Evolutionary conservation across 306 rosid species (phyloP).

Genomic region (Parietaria judaica): DNA sequence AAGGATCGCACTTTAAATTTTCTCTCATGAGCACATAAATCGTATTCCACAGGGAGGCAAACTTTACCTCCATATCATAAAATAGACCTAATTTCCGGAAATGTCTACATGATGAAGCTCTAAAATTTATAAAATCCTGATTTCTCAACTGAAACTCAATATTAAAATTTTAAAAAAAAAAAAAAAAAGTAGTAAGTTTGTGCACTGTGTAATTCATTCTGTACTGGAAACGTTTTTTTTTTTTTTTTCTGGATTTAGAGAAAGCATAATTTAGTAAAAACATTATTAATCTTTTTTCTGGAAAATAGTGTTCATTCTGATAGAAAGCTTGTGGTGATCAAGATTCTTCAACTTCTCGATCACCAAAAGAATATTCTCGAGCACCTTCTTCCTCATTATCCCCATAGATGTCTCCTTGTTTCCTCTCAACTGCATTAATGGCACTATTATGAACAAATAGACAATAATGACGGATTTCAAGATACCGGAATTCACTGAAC

Average conservation of each 20-base stretch:
- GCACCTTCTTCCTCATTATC: slow-evolving; percentile 35
- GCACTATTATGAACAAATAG: slow-evolving; percentile 4
- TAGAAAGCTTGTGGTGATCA: slow-evolving; percentile 39
- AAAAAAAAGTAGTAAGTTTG: neutral
- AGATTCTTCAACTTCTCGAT: slow-evolving; percentile 29
- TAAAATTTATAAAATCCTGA: neutral
- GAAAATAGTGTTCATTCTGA: slow-evolving; percentile 47
- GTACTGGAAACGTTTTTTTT: neutral
- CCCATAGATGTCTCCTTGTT: slow-evolving; percentile 29
- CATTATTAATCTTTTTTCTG: slow-evolving; percentile 23
- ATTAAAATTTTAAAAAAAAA: neutral
- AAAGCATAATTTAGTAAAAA: neutral
- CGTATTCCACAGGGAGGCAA: neutral
- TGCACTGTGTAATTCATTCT: neutral
- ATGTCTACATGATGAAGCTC: no score
- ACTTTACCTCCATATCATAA: no score
- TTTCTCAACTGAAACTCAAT: neutral
- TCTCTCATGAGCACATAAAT: no score
- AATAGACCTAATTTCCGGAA: no score
- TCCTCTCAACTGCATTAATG: slow-evolving; percentile 46
- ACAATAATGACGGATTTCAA: neutral
- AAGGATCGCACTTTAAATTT: neutral
- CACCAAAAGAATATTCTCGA: slow-evolving; percentile 32
- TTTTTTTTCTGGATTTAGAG: neutral
- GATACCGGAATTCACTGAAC: neutral